Evolutionary conservation across 345 rosid species (phyloP).

Genomic region (Gossypium anomalum): DNA sequence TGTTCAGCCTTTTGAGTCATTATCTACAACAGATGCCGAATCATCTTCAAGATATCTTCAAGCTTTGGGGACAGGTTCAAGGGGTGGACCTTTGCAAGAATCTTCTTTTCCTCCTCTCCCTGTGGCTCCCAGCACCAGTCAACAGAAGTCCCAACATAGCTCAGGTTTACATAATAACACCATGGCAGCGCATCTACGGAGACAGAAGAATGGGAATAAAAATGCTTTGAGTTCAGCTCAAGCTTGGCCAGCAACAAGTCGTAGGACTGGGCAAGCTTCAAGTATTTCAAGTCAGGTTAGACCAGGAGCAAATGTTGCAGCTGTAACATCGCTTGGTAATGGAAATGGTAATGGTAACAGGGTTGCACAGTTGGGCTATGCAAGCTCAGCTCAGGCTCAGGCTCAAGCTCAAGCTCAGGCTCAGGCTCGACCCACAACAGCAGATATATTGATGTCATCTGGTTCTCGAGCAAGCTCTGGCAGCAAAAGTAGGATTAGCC

Average conservation of each 20-base stretch:
- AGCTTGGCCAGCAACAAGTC: constrained; percentile 58
- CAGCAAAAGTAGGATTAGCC: constrained; percentile 44
- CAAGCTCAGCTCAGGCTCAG: constrained; percentile 33
- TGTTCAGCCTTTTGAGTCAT: constrained; percentile 55
- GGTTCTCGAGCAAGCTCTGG: constrained; percentile 32
- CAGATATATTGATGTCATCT: constrained; percentile 25
- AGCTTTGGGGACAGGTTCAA: constrained; percentile 65
- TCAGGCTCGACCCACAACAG: constrained; percentile 22
- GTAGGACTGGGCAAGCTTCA: constrained; percentile 27
- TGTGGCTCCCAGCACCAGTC: constrained; percentile 36
- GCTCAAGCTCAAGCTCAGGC: constrained; percentile 18
- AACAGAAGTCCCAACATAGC: constrained; percentile 34
- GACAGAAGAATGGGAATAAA: constrained; percentile 35
- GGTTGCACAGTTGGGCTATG: constrained; percentile 32
- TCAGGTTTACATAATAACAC: constrained; percentile 30
- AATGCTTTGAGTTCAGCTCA: constrained; percentile 37
- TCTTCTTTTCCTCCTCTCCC: constrained; percentile 92
- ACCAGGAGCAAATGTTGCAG: constrained; percentile 21
- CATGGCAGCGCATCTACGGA: constrained; percentile 67
- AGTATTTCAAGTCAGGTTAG: constrained; percentile 29
- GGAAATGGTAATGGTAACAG: constrained; percentile 19
- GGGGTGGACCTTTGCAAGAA: constrained; percentile 52
- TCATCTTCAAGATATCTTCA: constrained; percentile 68
- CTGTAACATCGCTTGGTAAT: constrained; percentile 23
- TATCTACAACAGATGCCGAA: constrained; percentile 46